Evolutionary conservation across 805 yeast species (phyloP), one percentile per base, ranked within the genome.

Genomic region (Yarrowia sp.): DNA sequence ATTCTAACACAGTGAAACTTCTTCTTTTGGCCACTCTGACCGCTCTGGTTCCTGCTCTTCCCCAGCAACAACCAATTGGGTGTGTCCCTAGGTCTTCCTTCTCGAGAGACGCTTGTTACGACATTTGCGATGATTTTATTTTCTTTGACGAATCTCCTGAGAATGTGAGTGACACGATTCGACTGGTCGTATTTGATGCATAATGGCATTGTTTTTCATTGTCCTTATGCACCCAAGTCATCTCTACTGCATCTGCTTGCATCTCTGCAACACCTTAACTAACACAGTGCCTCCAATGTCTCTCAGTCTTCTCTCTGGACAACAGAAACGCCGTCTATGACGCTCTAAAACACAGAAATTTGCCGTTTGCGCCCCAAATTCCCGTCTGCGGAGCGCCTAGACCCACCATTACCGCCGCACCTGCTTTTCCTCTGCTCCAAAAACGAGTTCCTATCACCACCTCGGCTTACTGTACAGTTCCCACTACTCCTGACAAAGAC

Each of bases 251-350:
- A n/a, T n/a, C n/a, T n/a, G n/a, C n/a, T n/a, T n/a, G n/a, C n/a
- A n/a, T n/a, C n/a, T n/a, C n/a, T 40, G 4, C 17, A 21, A 38
- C 19, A 21, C 46, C 33, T 8, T n/a, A 11, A 26, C 52, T 48
- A 48, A 48, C 52, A 48, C 52, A 48, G 52, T 48, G 52, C 36
- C 36, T 30, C 24, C 52, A 48, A 48, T 48, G 52, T 36, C 52
- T 48, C 21, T 48, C 52, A 10, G 26, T 48, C 10, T 48, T 17
- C n/a, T 17, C 30, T 12, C 52, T 48, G n/a, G 36, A 30, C 52
- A 30, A 48, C 36, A 24, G 24, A 17, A 28, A 48, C 52, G n/a
- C 24, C 26, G 52, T 48, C 36, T 19, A 48, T 11, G 22, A 36
- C 17, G 52, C 30, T 2, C 24, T 48, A 17, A 24, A 48, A 24